Evolutionary conservation across 2,329 filamentous ascomycete species (phyloP), one percentile per base, ranked within the genome.

Genomic region (Aspergillus luchuensis): DNA sequence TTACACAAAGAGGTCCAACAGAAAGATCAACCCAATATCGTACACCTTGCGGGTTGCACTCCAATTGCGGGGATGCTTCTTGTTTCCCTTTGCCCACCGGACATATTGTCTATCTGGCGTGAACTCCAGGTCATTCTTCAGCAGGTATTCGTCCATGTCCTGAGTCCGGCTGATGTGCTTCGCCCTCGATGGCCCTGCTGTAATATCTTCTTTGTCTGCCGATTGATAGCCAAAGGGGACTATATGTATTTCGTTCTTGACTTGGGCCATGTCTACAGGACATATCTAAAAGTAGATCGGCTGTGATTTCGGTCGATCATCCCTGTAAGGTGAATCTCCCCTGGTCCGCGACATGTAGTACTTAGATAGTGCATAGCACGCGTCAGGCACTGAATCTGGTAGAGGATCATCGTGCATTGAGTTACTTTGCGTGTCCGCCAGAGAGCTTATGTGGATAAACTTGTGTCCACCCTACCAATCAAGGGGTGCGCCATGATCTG

Each of bases 61-160:
- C 69, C 69, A 71, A 50, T 69, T 70, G 23, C 68, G 58, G 3
- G 68, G 68, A 47, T 71, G 68, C 2, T 62, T 63, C 28, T 49
- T 58, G 52, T 67, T 68, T n/a, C 45, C 49, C 17, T 36, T 47
- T 13, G 41, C 58, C 66, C 65, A 68, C 50, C 60, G 60, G 21
- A 68, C 55, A 30, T 58, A 61, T 5, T 45, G 47, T 38, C 63
- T 60, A 41, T 67, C 63, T 6, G 56, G 47, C 2, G 63, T 64
- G 17, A 66, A 55, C 52, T 66, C 64, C 28, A 67, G 58, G 4
- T 56, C 60, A 47, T 64, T 58, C 19, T 63, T 45, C 6, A 49
- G 45, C 5, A 49, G 15, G 4, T 49, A 49, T 23, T 49, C 45
- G 8, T 49, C 45, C 45, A 49, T 25, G 15, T 36, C 11, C 33